These are phyloP conservation scores for Arabidopsis lyrata DNA, from an alignment of 441 rosid genomes.

Conservation along the genomic window DNA sequence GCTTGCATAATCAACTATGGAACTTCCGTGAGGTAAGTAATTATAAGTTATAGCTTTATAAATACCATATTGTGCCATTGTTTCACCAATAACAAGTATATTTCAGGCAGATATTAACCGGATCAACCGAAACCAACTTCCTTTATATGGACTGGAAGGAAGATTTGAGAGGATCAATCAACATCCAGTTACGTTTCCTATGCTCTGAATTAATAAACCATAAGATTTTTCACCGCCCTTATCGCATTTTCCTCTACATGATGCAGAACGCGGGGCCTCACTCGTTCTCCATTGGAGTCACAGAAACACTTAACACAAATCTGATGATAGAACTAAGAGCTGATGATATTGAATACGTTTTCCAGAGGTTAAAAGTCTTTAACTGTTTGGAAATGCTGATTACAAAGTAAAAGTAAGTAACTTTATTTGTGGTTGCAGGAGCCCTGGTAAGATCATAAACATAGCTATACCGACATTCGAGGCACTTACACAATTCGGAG, in stretches of 20 bases:
- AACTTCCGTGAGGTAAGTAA: conserved; percentile 72
- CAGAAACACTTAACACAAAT: no score
- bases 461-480: conserved; percentile 82
- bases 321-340: no score
- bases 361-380: no score
- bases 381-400: no score
- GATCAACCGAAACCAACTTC: conserved; percentile 67
- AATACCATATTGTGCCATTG: neutral
- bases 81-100: conserved; percentile 8
- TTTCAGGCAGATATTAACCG: conserved; percentile 91
- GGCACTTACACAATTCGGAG: conserved; percentile 89
- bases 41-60: neutral
- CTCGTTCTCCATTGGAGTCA: no score
- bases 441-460: conserved; percentile 85
- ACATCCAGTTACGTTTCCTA: conserved; percentile 95
- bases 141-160: conserved; percentile 83
- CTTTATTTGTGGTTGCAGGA: no score
- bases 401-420: no score
- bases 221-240: no score
- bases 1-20: conserved; percentile 82
- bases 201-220: no score
- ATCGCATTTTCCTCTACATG: no score
- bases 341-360: no score
- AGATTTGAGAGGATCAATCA: conserved; percentile 94
- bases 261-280: no score